These are phyloP conservation scores for Penicillium tannophilum DNA, from an alignment of 495 filamentous ascomycete species.

Conservation along the genomic window DNA sequence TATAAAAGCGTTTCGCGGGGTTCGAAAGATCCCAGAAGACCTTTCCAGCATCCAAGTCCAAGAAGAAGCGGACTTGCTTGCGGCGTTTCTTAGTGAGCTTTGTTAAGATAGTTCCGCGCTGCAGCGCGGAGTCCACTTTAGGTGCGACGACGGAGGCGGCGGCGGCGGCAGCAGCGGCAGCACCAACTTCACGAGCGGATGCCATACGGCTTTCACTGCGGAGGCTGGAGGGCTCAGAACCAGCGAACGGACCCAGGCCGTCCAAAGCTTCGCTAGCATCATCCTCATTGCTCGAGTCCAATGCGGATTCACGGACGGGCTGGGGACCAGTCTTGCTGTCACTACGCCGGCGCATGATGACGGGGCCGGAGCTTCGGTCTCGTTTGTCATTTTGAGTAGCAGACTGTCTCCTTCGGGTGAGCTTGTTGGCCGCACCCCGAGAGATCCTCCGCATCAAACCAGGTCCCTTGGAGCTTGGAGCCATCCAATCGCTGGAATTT, in stretches of 20 bases:
- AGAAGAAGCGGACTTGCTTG: conserved; percentile 71
- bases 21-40: conserved; percentile 84
- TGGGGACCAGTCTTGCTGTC: conserved; percentile 76
- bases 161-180: conserved; percentile 21
- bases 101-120: conserved; percentile 71
- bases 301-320: conserved; percentile 49
- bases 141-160: conserved; percentile 60
- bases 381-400: conserved; percentile 68
- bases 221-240: conserved; percentile 43
- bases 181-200: conserved; percentile 30
- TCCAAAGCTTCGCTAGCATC: conserved; percentile 64
- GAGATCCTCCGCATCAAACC: conserved; percentile 69
- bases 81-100: conserved; percentile 83
- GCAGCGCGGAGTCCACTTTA: conserved; percentile 67
- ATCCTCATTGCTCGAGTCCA: conserved; percentile 58
- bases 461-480: conserved; percentile 52
- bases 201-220: conserved; percentile 39
- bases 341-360: conserved; percentile 81
- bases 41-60: conserved; percentile 80
- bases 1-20: conserved; percentile 79
- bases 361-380: conserved; percentile 85
- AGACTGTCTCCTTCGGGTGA: conserved; percentile 67
- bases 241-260: conserved; percentile 37
- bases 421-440: conserved; percentile 63
- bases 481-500: conserved; percentile 53